Conservation (phyloP, 148 eudicot genomes). For the Limonium bicolor region DNA sequence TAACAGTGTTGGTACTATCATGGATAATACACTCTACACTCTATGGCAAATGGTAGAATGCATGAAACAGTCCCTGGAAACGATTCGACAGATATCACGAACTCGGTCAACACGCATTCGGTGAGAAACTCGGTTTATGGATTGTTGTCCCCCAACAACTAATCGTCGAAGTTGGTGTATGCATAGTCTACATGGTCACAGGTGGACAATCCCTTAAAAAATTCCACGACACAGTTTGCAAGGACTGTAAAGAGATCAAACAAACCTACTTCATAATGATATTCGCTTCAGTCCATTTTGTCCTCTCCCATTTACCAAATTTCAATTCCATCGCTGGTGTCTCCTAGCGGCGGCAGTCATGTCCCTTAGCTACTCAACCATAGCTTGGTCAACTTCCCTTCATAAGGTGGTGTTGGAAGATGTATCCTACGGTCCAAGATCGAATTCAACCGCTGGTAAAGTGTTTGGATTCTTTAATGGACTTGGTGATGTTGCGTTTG, state of each 20-base stretch:
- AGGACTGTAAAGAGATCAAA: neutral
- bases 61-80: constrained; percentile 3
- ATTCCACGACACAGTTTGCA: neutral
- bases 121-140: neutral
- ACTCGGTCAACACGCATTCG: constrained; percentile 1
- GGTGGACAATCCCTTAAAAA: constrained; percentile 2
- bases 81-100: constrained; percentile 2
- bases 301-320: constrained; percentile 1
- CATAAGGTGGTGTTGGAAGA: neutral
- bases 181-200: constrained; percentile 1
- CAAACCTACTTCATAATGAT: constrained; percentile 3
- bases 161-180: neutral
- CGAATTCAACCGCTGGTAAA: neutral
- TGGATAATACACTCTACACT: neutral
- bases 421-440: neutral
- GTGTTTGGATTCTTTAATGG: constrained; percentile 2
- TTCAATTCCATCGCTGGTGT: constrained; percentile 1
- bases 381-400: neutral
- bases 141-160: constrained; percentile 1
- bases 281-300: constrained; percentile 2
- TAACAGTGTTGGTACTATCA: neutral
- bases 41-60: constrained; percentile 5
- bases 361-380: constrained; percentile 4
- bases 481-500: neutral
- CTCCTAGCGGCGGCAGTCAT: constrained; percentile 4